These are phyloP conservation scores for Lodderomyces parapsilosis DNA, from an alignment of 1,139 yeast species.

Conservation along the genomic window DNA sequence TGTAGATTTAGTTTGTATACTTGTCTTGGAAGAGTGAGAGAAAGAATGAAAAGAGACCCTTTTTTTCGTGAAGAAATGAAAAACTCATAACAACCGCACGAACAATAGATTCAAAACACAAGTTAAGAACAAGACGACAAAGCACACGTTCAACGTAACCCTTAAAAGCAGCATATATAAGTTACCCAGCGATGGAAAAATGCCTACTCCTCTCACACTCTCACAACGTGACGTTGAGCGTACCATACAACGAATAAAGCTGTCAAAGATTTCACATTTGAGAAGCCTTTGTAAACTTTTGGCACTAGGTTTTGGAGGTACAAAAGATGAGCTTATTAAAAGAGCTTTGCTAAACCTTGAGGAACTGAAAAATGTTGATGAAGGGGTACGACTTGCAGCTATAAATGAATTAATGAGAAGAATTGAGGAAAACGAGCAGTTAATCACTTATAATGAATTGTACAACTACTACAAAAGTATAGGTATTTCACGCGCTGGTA, in stretches of 20 bases:
- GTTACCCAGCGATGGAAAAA: not conserved
- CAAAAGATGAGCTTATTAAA: slow-evolving; percentile 51
- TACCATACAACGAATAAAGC: slow-evolving; percentile 14
- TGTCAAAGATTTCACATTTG: slow-evolving; percentile 27
- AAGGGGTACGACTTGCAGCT: slow-evolving; percentile 30
- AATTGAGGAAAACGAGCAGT: not conserved
- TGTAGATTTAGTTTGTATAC: not conserved
- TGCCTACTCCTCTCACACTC: not conserved
- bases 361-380: slow-evolving; percentile 33
- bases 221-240: slow-evolving; percentile 16
- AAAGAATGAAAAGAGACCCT: too few relatives aligned
- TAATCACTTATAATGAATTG: slow-evolving; percentile 1
- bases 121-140: not conserved
- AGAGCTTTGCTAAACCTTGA: slow-evolving; percentile 41
- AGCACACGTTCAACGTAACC: not conserved
- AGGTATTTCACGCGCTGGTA: not conserved
- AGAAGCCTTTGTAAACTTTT: slow-evolving; percentile 48
- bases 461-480: slow-evolving; percentile 1
- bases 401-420: not conserved
- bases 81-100: too few relatives aligned
- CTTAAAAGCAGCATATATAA: too few relatives aligned
- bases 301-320: slow-evolving; percentile 46
- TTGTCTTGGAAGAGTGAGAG: too few relatives aligned
- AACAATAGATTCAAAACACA: too few relatives aligned
- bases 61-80: too few relatives aligned